A percentile compares a stretch with the other conserved stretches of the same genome.
These are phyloP conservation scores for Phytophthora tentaculata DNA, from an alignment of 352 stramenopile species.

Conservation along the genomic window DNA sequence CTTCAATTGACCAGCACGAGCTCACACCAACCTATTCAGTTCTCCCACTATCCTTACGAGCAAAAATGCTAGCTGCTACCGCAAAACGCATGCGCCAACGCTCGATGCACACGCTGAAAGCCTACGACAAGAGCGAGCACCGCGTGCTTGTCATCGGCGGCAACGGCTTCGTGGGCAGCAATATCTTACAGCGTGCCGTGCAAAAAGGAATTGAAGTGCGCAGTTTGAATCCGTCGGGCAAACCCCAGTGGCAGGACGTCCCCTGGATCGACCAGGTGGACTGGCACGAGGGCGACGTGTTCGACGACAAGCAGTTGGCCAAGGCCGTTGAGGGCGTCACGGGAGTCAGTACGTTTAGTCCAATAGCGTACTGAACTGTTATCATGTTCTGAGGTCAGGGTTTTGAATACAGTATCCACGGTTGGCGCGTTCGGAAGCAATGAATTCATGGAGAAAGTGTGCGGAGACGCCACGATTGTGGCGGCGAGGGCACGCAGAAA, in stretches of 20 bases:
- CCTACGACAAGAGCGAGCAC: conserved; percentile 78
- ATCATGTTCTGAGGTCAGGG: conserved; percentile 4
- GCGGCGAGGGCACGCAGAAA: conserved; percentile 73
- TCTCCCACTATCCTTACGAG: not conserved
- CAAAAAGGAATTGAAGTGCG: conserved; percentile 89
- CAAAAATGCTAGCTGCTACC: conserved; percentile 21
- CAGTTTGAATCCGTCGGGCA: conserved; percentile 85
- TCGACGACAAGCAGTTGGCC: conserved; percentile 67
- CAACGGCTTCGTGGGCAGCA: conserved; percentile 91
- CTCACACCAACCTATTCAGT: not conserved
- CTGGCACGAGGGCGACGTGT: conserved; percentile 87
- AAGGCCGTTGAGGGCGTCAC: conserved; percentile 79
- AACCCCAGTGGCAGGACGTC: conserved; percentile 80
- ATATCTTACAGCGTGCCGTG: conserved; percentile 88
- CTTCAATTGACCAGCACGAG: conserved; percentile 28
- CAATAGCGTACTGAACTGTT: not conserved
- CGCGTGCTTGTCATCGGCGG: conserved; percentile 86
- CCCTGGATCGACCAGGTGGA: conserved; percentile 89
- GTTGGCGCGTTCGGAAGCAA: conserved; percentile 90
- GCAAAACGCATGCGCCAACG: conserved; percentile 34
- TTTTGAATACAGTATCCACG: conserved; percentile 72
- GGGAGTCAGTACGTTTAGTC: conserved; percentile 70
- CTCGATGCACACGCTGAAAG: conserved; percentile 41
- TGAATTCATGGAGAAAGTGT: conserved; percentile 91
- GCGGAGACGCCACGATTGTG: conserved; percentile 88